A percentile compares a stretch with the other conserved stretches of the same genome.
Conservation (phyloP, 306 rosid species). For the Castanea mollissima region DNA sequence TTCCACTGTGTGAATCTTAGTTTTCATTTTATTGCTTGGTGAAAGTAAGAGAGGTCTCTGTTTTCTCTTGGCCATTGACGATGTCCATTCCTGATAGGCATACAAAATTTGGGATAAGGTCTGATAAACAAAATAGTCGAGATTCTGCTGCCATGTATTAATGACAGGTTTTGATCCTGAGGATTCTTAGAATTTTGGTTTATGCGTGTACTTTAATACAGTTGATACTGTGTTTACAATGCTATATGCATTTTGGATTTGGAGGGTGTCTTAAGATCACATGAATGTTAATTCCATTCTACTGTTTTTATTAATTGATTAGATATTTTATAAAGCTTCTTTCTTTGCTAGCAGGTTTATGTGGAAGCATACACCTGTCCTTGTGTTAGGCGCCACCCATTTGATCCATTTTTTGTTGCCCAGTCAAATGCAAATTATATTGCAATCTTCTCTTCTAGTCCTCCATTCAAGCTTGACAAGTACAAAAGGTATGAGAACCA, state of each 20-base stretch:
- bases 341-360: conserved; percentile 59
- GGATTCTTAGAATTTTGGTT: background rate
- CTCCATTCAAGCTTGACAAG: conserved; percentile 90
- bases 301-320: background rate
- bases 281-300: background rate
- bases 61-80: too few relatives aligned
- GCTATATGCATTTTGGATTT: background rate
- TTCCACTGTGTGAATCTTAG: too few relatives aligned
- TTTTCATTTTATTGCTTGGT: too few relatives aligned
- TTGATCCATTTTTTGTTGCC: conserved; percentile 68
- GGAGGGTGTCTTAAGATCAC: background rate
- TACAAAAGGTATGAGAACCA: conserved; percentile 75
- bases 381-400: conserved; percentile 68
- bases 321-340: conserved; percentile 17
- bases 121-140: too few relatives aligned
- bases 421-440: conserved; percentile 86
- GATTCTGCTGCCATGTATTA: too few relatives aligned
- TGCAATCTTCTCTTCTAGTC: conserved; percentile 65
- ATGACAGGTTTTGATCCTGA: too few relatives aligned
- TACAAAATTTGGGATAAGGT: too few relatives aligned
- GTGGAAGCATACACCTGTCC: conserved; percentile 96
- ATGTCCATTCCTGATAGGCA: too few relatives aligned
- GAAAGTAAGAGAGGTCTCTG: too few relatives aligned
- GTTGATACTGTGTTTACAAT: background rate
- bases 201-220: background rate